Base-by-base conservation (phyloP, 768 basidiomycete genomes). In the Dacryopinax primogenitus region DNA sequence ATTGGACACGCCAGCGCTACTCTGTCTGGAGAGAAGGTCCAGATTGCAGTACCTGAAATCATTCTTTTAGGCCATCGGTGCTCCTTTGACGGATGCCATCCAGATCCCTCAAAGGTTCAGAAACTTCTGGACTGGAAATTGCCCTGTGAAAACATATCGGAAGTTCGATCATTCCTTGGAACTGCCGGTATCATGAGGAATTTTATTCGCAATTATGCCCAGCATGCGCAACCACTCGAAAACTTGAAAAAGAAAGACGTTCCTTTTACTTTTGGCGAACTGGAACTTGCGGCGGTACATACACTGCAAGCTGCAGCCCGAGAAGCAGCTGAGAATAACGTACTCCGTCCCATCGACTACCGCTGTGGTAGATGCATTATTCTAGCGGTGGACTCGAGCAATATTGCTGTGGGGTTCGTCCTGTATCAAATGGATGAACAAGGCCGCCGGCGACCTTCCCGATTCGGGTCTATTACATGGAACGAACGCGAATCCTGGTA, bases 401-500 rank as follows among this genome's bases (percentile, higher is more conserved):
- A 62, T 4, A 72, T 76, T 7, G 76, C 75, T 0, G 72, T 79
- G 0, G 77, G 79, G 0, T 79, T 71, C 33, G 72, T 77, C 32
- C 71, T 81, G 0, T 77, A 71, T 13, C 79, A 81, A 66, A 35
- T 69, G 2, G 69, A 73, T 26, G n/a, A 62, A 0, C 65, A 69
- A 0, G 63, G 69, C 0, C 66, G 66, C 13, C 66, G 69, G 0
- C 70, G 71, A 16, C 77, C 72, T 33, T 70, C 72, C 0, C 67
- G 71, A 0, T 82, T 80, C 47, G 72, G 77, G 0, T 81, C 77
- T 0, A 77, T 81, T 0, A 68, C 74, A 0, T 70, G 79, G 28
- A 78, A 77, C 37, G 72, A 74, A 0, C 26, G 73, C 0, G 75
- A 79, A 67, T 64, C 70, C 1, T 30, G 69, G 0, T 78, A 73